These are phyloP conservation scores for Ophiostoma tasmaniense DNA, from an alignment of 2,329 filamentous ascomycete species.

Conservation along the genomic window DNA sequence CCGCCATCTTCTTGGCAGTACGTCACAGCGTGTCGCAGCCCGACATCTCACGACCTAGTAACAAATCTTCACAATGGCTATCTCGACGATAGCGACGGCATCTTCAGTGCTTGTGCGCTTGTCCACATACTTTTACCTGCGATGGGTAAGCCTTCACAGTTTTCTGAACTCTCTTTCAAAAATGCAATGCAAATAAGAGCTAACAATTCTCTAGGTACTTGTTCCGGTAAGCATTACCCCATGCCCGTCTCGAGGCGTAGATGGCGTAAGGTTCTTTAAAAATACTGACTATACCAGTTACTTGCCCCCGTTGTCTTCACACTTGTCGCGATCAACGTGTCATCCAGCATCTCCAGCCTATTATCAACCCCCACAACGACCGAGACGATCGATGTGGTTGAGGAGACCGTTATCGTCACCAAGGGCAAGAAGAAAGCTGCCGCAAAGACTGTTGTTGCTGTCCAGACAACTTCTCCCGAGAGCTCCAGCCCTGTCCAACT, in stretches of 20 bases:
- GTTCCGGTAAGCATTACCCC: neutral
- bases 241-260: neutral
- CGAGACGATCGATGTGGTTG: constrained; percentile 43
- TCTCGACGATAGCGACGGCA: constrained; percentile 30
- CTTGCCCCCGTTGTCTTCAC: constrained; percentile 40
- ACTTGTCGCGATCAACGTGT: constrained; percentile 56
- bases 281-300: neutral
- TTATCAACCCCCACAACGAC: neutral
- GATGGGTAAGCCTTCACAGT: constrained; percentile 43
- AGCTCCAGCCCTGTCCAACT: constrained; percentile 47
- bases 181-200: neutral
- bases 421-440: neutral
- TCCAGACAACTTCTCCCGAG: constrained; percentile 39
- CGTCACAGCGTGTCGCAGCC: neutral
- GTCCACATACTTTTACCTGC: constrained; percentile 48
- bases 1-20: neutral
- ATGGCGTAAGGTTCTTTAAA: too few species aligned
- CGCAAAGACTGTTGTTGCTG: neutral
- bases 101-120: constrained; percentile 44
- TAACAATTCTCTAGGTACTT: constrained; percentile 4
- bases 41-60: neutral
- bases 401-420: constrained; percentile 47
- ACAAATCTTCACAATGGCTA: constrained; percentile 24
- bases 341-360: constrained; percentile 36
- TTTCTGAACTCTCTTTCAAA: too few species aligned